Percentiles rank a stretch among this genome's conserved stretches.
Conservation (phyloP, 495 filamentous ascomycete species). For the Penicillium bovifimosum region DNA sequence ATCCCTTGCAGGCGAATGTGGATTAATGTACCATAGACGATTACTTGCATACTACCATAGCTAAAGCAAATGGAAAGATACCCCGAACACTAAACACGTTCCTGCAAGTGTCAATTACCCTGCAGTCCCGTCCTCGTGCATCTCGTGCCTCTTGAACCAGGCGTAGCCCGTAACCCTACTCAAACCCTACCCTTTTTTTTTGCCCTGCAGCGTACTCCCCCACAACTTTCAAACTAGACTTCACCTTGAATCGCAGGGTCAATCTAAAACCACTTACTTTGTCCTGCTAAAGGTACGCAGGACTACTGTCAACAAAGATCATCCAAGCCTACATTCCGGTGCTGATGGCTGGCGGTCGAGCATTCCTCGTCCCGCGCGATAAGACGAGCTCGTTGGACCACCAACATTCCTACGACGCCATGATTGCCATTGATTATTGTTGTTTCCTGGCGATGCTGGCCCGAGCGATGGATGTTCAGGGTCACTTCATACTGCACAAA, state of each 20-base stretch:
- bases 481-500: conserved; percentile 31
- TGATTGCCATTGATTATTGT: conserved; percentile 24
- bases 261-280: conserved; percentile 10
- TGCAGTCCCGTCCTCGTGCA: conserved; percentile 31
- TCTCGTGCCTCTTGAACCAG: conserved; percentile 14
- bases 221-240: conserved; percentile 11
- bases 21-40: conserved; percentile 25
- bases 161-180: conserved; percentile 17
- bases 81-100: conserved; percentile 34
- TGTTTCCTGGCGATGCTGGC: conserved; percentile 22
- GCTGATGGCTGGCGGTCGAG: conserved; percentile 11
- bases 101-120: conserved; percentile 34
- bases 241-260: conserved; percentile 18
- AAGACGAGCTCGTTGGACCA: conserved; percentile 21
- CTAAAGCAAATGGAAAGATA: conserved; percentile 21
- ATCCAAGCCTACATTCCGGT: conserved; percentile 35
- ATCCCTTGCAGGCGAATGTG: conserved; percentile 35
- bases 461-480: conserved; percentile 14
- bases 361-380: conserved; percentile 27
- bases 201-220: conserved; percentile 14
- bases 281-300: conserved; percentile 4
- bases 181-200: background rate
- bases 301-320: conserved; percentile 9
- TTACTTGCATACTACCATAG: conserved; percentile 23
- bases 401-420: conserved; percentile 35